phyloP scores from a whole-genome alignment of 202 grass and related monocot species.

The Tripidium arundinaceum region DNA sequence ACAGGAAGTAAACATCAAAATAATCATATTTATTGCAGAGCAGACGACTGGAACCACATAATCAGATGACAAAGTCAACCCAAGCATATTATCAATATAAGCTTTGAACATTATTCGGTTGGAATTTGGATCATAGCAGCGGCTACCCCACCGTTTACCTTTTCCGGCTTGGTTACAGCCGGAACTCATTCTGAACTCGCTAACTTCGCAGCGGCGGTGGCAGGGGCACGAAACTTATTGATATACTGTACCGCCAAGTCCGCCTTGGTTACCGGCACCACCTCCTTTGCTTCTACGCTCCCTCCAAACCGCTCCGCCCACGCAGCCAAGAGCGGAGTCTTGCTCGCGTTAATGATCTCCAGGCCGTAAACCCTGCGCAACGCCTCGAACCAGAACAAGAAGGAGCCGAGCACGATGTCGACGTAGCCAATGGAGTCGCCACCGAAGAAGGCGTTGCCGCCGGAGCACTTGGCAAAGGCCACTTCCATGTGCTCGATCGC shows the following conservation, averaged over 20 bases:
- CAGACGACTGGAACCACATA: not conserved
- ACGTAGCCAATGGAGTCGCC: slow-evolving; percentile 35
- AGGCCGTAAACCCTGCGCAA: not conserved
- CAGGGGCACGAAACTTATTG: not conserved
- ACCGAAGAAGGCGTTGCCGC: slow-evolving; percentile 26
- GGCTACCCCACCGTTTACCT: not conserved
- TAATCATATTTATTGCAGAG: not conserved
- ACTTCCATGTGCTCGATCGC: not conserved
- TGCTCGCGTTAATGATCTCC: slow-evolving; percentile 3
- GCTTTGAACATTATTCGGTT: not conserved
- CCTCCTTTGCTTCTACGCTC: not conserved
- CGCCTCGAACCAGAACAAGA: slow-evolving; percentile 30
- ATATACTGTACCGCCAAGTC: not conserved
- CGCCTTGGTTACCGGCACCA: not conserved
- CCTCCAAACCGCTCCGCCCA: slow-evolving; percentile 23
- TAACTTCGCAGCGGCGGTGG: too few relatives aligned
- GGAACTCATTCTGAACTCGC: not conserved
- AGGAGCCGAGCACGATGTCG: slow-evolving; percentile 31
- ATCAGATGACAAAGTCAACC: not conserved
- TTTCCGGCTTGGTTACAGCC: not conserved
- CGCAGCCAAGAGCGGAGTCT: slow-evolving; percentile 7
- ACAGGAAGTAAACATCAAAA: too few relatives aligned
- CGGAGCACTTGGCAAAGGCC: slow-evolving; percentile 11
- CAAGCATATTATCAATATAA: not conserved
- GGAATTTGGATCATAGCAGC: not conserved